A percentile compares a stretch with the other conserved stretches of the same genome.
Conservation (phyloP, 208 protist genomes). For the Angomonas ambiguus region DNA sequence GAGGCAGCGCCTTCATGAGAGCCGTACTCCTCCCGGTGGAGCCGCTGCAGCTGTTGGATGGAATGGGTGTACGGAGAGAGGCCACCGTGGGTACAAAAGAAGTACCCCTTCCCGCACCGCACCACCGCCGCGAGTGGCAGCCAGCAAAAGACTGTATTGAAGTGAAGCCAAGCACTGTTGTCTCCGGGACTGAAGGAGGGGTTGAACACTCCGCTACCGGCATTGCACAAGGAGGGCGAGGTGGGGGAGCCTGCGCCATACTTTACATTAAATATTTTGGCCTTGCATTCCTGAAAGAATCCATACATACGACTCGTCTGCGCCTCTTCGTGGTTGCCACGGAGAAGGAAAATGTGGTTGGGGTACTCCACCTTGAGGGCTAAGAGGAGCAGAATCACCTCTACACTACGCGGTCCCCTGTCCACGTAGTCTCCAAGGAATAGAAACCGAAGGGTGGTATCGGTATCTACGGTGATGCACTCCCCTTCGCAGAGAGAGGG, state of each 20-base stretch:
- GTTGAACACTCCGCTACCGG: not conserved
- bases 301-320: slow-evolving; percentile 84
- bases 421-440: slow-evolving; percentile 98
- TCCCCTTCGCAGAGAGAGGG: not conserved
- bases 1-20: slow-evolving; percentile 14
- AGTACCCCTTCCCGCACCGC: slow-evolving; percentile 50
- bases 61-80: slow-evolving; percentile 54
- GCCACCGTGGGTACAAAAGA: slow-evolving; percentile 86
- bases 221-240: not conserved
- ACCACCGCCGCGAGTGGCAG: slow-evolving; percentile 81
- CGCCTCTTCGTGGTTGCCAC: slow-evolving; percentile 90
- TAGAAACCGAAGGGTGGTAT: slow-evolving; percentile 73
- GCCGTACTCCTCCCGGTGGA: slow-evolving; percentile 67
- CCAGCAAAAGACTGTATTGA: slow-evolving; percentile 82
- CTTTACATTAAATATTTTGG: slow-evolving; percentile 37
- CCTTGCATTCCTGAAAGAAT: slow-evolving; percentile 74
- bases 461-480: not conserved
- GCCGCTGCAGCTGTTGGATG: slow-evolving; percentile 36
- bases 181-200: not conserved
- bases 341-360: slow-evolving; percentile 78
- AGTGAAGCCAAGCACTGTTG: slow-evolving; percentile 55
- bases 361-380: slow-evolving; percentile 85
- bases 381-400: slow-evolving; percentile 78
- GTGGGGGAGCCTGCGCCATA: not conserved
- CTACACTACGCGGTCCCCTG: slow-evolving; percentile 81